Evolutionary conservation across 129 eudicot genomes (phyloP), one percentile per base, ranked within the genome.

Genomic region (Lactuca sativa): DNA sequence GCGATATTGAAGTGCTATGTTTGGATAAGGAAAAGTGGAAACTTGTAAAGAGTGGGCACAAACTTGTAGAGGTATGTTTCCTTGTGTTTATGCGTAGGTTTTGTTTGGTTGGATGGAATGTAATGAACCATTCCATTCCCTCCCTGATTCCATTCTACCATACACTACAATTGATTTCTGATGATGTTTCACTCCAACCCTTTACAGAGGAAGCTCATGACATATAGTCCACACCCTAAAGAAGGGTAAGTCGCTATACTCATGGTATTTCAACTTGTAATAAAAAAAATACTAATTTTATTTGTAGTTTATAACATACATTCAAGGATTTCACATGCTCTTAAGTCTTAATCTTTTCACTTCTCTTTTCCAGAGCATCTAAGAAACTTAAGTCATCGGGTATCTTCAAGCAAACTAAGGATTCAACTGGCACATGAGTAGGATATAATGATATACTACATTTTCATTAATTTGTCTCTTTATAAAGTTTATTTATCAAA

Each of bases 11-110:
- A 83, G 97, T 93, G 71, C 87, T 93, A 16, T 82, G 75, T 64
- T 75, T 93, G 25, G 98, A 80, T 55, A 93, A 79, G 76, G 98
- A 93, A 71, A 81, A 88, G 16, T 93, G 98, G 98, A 92, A 89
- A 77, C 76, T 81, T 40, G 61, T 87, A 74, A 85, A 79, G 56
- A 80, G 44, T 6, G 82, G 70, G 11, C 66, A 61, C 69, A 86
- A 81, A 71, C 75, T 82, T 31, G 57, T 47, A 62, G 82, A 85
- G 88, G 96, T 89, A 21, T 60, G 64, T 55, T n/a, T 41, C 56
- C 54, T 57, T 33, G 9, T 25, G 30, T 25, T 25, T 25, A 25
- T 25, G 30, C 2, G 1, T 25, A 25, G 30, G 30, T 25, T 33
- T 59, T 47, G 3, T 47, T 47, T 47, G n/a, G 52, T 47, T 47